Conservation (phyloP, 129 eudicot genomes). For the Logfia minima region DNA sequence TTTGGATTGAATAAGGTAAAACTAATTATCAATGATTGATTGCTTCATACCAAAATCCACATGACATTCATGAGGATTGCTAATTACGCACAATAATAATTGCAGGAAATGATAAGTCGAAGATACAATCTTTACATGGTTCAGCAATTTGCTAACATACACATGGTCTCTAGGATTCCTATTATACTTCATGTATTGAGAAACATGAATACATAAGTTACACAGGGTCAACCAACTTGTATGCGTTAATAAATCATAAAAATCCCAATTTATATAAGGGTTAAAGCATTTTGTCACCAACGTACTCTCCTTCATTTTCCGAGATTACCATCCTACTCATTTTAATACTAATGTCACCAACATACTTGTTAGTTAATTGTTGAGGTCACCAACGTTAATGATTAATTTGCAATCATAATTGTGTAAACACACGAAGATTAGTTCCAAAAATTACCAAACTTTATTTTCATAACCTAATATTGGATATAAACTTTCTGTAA, state of each 20-base stretch:
- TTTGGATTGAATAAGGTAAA: not conserved
- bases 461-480: no score
- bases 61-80: not conserved
- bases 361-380: no score
- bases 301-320: no score
- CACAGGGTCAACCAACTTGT: not conserved
- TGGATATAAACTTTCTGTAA: no score
- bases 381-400: no score
- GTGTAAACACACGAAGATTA: no score
- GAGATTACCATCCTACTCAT: no score
- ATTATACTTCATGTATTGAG: not conserved
- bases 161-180: not conserved
- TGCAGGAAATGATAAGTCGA: not conserved
- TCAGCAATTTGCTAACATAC: not conserved
- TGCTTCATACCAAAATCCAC: not conserved
- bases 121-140: not conserved
- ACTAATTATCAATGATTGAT: not conserved
- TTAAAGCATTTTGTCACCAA: no score
- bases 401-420: no score
- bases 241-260: not conserved
- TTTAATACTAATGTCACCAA: no score
- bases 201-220: not conserved
- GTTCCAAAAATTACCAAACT: no score
- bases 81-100: not conserved
- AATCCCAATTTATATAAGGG: constrained; percentile 14